A percentile compares a stretch with the other conserved stretches of the same genome.
These are phyloP conservation scores for Phaeoacremonium minimum DNA, from an alignment of 2,329 filamentous ascomycete species.

Conservation along the genomic window DNA sequence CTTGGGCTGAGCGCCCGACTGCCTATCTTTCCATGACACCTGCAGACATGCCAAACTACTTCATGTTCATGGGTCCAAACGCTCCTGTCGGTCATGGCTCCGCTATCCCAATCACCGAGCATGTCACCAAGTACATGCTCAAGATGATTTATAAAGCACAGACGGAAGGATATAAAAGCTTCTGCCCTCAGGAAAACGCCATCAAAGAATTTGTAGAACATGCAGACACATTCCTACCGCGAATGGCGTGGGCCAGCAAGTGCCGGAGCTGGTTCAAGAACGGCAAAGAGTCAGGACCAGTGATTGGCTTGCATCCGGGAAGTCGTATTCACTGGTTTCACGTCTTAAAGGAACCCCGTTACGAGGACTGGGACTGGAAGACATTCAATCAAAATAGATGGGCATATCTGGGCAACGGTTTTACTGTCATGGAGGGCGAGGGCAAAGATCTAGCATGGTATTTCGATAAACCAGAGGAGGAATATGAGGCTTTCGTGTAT, in stretches of 20 bases:
- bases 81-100: conserved; percentile 13
- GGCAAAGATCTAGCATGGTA: conserved; percentile 1
- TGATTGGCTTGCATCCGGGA: conserved; percentile 11
- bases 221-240: conserved; percentile 17
- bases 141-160: conserved; percentile 10
- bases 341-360: conserved; percentile 6
- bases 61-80: conserved; percentile 42
- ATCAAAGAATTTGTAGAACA: conserved; percentile 20
- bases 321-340: conserved; percentile 14
- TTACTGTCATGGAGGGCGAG: conserved; percentile 1
- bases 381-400: conserved; percentile 1
- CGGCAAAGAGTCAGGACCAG: conserved; percentile 4
- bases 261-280: conserved; percentile 16
- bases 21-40: conserved; percentile 51
- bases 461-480: background rate
- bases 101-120: conserved; percentile 8
- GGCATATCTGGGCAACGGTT: background rate
- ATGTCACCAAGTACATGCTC: conserved; percentile 10
- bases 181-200: conserved; percentile 11
- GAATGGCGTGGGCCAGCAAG: conserved; percentile 14
- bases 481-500: background rate
- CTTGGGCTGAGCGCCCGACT: conserved; percentile 46
- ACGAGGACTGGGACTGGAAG: conserved; percentile 11
- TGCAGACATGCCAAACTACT: conserved; percentile 53
- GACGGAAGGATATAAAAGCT: conserved; percentile 9